Percentiles rank a stretch among this genome's conserved stretches.
These are phyloP conservation scores for Phlyctochytrium planicorne DNA, from an alignment of 192 early-diverging fungal species.

Conservation along the genomic window DNA sequence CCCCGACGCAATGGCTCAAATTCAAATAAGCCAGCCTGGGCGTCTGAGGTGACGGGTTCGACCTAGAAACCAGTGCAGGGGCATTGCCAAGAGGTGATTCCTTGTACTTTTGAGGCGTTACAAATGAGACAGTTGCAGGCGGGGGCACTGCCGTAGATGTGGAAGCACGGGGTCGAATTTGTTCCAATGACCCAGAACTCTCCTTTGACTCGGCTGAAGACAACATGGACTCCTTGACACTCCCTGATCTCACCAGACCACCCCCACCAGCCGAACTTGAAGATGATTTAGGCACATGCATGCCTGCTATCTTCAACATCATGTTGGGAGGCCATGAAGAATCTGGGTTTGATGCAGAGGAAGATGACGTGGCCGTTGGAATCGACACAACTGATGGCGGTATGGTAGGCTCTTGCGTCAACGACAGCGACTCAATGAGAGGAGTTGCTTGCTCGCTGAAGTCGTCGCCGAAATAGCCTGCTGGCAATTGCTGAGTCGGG, in stretches of 20 bases:
- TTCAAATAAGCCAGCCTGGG: conserved; percentile 35
- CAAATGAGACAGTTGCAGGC: neutral
- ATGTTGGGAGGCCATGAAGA: no score
- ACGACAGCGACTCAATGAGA: neutral
- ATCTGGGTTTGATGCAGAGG: no score
- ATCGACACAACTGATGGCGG: no score
- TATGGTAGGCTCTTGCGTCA: neutral
- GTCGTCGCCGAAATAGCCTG: neutral
- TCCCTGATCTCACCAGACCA: no score
- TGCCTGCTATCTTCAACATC: no score
- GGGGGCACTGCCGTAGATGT: neutral
- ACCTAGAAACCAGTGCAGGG: neutral
- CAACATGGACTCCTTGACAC: no score
- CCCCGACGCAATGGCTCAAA: conserved; percentile 50
- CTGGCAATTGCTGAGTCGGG: neutral
- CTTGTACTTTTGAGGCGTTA: neutral
- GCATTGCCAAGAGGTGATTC: neutral
- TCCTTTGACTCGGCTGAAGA: no score
- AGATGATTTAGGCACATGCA: no score
- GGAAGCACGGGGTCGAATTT: neutral
- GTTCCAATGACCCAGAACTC: no score
- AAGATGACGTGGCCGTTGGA: no score
- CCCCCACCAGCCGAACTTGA: no score
- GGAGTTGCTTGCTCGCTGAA: neutral
- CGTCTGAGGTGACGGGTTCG: neutral